A percentile compares a stretch with the other conserved stretches of the same genome.
phyloP scores from a whole-genome alignment of 768 basidiomycete species.

The Suillus placidus region DNA sequence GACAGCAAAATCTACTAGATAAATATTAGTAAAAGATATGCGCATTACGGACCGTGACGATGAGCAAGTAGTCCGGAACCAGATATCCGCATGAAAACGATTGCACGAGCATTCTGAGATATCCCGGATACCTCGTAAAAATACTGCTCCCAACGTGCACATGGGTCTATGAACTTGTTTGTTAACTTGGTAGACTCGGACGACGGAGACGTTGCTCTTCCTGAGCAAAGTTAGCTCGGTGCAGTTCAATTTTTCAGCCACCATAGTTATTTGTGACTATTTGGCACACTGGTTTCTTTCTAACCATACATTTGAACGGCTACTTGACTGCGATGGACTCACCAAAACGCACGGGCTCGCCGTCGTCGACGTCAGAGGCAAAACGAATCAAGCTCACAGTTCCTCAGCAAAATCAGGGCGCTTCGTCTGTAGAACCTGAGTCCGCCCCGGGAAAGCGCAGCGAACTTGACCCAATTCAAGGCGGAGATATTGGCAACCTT shows the following conservation, averaged over 20 bases:
- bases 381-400: conserved; percentile 63
- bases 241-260: neutral
- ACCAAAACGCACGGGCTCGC: conserved; percentile 66
- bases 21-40: neutral
- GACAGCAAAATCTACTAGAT: neutral
- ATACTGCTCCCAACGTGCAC: neutral
- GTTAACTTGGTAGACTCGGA: neutral
- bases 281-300: conserved; percentile 6
- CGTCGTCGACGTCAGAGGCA: conserved; percentile 53
- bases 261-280: neutral
- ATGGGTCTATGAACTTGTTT: neutral
- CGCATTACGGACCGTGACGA: neutral
- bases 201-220: neutral
- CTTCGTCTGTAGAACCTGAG: conserved; percentile 75
- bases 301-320: conserved; percentile 14
- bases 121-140: neutral
- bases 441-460: conserved; percentile 82
- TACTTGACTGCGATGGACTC: conserved; percentile 53
- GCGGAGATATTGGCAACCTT: conserved; percentile 80
- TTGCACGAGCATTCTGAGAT: neutral
- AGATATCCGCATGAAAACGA: neutral
- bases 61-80: neutral
- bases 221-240: neutral
- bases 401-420: conserved; percentile 62
- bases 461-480: conserved; percentile 83